Base-by-base conservation (phyloP, 1,139 yeast genomes). In the Hemisphaericaspora xylofermentans region DNA sequence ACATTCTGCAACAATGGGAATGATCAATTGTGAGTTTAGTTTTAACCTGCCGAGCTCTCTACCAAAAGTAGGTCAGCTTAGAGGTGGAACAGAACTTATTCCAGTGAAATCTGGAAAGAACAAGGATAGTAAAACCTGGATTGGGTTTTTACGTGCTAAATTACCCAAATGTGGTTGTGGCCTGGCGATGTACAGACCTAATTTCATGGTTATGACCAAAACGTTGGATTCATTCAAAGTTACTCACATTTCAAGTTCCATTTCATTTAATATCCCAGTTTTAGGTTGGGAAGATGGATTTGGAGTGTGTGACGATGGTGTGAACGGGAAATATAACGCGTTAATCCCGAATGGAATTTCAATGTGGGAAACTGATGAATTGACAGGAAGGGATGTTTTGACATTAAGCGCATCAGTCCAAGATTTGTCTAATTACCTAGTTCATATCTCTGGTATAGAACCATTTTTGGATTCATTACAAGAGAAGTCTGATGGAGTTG, bases 111-210 rank as follows among this genome's bases (percentile, higher is more conserved):
- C 12, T 1, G 19, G 41, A 6, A 15, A 24, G 12, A 15, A 29
- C 12, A 33, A 30, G 16, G 29, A 33, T 13, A 66, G 63, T 40
- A 65, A 64, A 40, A 46, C 61, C 10, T 67, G 70, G 71, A 45
- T 65, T 2, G 70, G 71, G 2, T 62, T 68, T 43, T 66, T 71
- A 2, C 51, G 73, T 35, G 69, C 73, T 4, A 72, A 67, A 48
- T 45, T 68, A 9, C 46, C 48, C 35, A 41, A 50, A 10, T 68
- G 74, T 52, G 72, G 71, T 4, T 68, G 74, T 51, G 71, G 71
- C 14, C 44, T 42, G 13, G 54, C 58, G 24, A 61, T 66, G 58
- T 68, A 68, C 48, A 50, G 74, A 33, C 73, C 73, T 7, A 65
- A 67, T 42, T 44, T 67, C 40, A 67, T 57, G 10, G 56, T 61